Evolutionary conservation across 2,329 filamentous ascomycete genomes (phyloP).

Genomic region (Alternaria sp.): DNA sequence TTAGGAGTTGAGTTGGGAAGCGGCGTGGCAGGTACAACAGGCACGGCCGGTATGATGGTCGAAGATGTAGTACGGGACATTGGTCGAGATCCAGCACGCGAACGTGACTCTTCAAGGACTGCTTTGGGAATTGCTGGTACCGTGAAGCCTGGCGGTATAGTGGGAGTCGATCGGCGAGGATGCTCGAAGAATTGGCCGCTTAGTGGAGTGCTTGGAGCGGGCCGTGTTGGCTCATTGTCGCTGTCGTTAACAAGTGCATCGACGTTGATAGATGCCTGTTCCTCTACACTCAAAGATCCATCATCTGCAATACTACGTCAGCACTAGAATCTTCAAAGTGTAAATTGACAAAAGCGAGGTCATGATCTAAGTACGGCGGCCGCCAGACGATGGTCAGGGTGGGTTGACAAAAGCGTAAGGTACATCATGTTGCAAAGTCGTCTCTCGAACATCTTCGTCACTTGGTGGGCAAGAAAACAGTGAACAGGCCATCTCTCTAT

Average conservation of each 20-base stretch:
- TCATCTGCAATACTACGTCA: conserved; percentile 64
- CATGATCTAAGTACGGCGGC: conserved; percentile 22
- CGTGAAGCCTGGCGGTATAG: conserved; percentile 54
- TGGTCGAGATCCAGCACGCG: conserved; percentile 24
- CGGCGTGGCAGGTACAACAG: conserved; percentile 50
- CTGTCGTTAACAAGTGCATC: conserved; percentile 71
- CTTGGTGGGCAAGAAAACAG: conserved; percentile 38
- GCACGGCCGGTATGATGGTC: conserved; percentile 46
- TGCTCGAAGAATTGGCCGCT: conserved; percentile 39
- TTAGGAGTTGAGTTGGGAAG: conserved; percentile 37
- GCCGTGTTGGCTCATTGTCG: conserved; percentile 43
- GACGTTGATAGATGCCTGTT: conserved; percentile 68
- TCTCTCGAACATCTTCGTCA: conserved; percentile 51
- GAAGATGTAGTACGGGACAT: conserved; percentile 42
- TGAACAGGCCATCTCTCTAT: conserved; percentile 50
- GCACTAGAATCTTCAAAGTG: conserved; percentile 29
- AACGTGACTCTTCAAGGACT: conserved; percentile 29
- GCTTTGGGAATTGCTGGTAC: conserved; percentile 35
- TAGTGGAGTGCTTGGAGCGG: conserved; percentile 23
- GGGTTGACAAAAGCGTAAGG: conserved; percentile 28
- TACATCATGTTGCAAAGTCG: conserved; percentile 38
- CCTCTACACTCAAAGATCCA: conserved; percentile 63
- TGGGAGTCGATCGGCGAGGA: conserved; percentile 52
- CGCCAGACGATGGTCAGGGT: conserved; percentile 17
- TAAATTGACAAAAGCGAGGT: not conserved